A percentile compares a stretch with the other conserved stretches of the same genome.
These are phyloP conservation scores for Dictyostelium capitatum DNA, from an alignment of 78 protist species.

Conservation along the genomic window DNA sequence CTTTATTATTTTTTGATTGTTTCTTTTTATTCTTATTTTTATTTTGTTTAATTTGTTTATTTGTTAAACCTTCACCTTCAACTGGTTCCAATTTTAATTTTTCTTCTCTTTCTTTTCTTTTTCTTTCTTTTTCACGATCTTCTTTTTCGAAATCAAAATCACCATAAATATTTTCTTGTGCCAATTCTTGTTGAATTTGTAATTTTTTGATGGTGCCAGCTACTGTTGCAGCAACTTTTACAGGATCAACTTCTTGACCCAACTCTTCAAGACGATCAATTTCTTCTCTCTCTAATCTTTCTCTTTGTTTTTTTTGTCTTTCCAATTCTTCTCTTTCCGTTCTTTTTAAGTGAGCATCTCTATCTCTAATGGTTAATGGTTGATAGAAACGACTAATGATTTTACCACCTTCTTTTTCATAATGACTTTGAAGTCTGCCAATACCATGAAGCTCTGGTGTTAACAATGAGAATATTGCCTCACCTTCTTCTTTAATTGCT, in stretches of 20 bases:
- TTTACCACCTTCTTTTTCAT: background rate
- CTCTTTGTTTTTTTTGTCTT: background rate
- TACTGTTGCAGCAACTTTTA: background rate
- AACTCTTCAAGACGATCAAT: background rate
- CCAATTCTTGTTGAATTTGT: background rate
- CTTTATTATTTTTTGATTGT: background rate
- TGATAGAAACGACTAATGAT: background rate
- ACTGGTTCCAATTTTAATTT: background rate
- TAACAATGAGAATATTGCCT: background rate
- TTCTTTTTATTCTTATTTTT: conserved; percentile 3
- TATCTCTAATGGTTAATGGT: conserved; percentile 2
- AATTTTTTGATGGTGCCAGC: background rate
- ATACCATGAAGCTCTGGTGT: background rate
- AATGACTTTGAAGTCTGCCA: background rate
- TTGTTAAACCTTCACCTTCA: conserved; percentile 29
- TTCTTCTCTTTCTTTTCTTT: background rate
- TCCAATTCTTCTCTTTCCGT: background rate
- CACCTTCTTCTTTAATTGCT: background rate
- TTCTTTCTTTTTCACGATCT: background rate
- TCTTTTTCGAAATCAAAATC: background rate
- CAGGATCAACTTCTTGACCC: background rate
- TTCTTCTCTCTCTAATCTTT: conserved; percentile 4
- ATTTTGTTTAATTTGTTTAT: conserved; percentile 32
- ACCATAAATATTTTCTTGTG: background rate
- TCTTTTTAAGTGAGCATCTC: background rate